Conservation (phyloP, 768 basidiomycete genomes). For the Tephrocybe sp. region DNA sequence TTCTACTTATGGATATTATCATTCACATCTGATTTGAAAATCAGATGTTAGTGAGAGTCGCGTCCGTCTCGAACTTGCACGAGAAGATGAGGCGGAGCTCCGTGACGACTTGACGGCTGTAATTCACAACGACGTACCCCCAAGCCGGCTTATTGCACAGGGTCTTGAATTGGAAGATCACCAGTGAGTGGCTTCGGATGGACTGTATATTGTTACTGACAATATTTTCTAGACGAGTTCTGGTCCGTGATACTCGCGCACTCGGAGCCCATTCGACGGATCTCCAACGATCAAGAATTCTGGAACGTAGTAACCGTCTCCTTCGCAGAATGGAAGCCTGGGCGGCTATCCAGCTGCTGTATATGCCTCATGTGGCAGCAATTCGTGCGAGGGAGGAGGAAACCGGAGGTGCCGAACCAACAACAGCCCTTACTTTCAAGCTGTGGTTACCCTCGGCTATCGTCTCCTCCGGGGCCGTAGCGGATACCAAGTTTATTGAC, state of each 20-base stretch:
- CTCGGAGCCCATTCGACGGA: conserved; percentile 24
- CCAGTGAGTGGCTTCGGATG: conserved; percentile 23
- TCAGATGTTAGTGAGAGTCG: conserved; percentile 8
- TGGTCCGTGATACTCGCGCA: conserved; percentile 10
- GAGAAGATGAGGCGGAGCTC: background rate
- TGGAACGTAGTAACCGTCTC: too few relatives aligned
- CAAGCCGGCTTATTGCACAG: too few relatives aligned
- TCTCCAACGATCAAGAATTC: too few relatives aligned
- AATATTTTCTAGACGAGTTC: conserved; percentile 10
- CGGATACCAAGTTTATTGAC: background rate
- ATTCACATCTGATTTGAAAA: too few relatives aligned
- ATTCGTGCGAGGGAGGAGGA: background rate
- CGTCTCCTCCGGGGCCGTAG: background rate
- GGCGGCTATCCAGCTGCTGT: conserved; percentile 1
- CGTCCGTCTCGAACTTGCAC: background rate
- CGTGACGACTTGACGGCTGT: too few relatives aligned
- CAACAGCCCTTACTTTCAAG: background rate
- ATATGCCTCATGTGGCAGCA: background rate
- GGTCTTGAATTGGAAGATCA: conserved; percentile 33
- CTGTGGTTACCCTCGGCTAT: background rate
- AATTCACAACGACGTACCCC: too few relatives aligned
- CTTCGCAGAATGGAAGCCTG: background rate
- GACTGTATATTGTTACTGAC: too few relatives aligned
- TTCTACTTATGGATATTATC: background rate
- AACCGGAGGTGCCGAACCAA: background rate